Conservation (phyloP, 345 rosid genomes). For the Hypericum androsaemum region DNA sequence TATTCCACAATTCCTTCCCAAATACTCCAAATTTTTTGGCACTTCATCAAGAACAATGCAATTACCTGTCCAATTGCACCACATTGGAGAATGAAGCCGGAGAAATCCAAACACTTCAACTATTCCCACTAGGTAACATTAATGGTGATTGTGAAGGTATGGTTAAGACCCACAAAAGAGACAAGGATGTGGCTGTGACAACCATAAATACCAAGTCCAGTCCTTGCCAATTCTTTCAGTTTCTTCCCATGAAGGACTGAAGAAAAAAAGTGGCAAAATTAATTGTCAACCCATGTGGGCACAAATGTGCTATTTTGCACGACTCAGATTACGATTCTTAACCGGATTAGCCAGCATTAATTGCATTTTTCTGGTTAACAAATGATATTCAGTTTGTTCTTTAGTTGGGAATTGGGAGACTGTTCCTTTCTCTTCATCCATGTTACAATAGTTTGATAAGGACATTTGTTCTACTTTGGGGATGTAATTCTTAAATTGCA, state of each 20-base stretch:
- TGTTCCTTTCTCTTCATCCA: too few relatives aligned
- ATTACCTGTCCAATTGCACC: not conserved
- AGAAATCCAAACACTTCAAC: constrained; percentile 39
- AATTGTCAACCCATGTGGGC: constrained; percentile 28
- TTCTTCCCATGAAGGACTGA: constrained; percentile 52
- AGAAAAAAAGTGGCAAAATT: constrained; percentile 6
- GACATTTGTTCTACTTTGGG: too few relatives aligned
- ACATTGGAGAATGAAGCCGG: constrained; percentile 15
- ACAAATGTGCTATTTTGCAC: not conserved
- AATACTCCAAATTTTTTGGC: constrained; percentile 1
- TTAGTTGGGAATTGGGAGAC: too few relatives aligned
- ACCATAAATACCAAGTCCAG: constrained; percentile 27
- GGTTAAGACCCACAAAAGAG: constrained; percentile 12
- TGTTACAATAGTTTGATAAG: too few relatives aligned
- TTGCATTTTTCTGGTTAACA: too few relatives aligned
- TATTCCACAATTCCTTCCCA: constrained; percentile 11
- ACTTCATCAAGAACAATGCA: constrained; percentile 5
- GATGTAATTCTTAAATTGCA: too few relatives aligned
- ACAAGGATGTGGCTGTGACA: constrained; percentile 17
- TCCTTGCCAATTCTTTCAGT: constrained; percentile 44
- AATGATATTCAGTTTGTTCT: too few relatives aligned
- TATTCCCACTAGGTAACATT: constrained; percentile 37
- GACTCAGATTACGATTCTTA: too few relatives aligned
- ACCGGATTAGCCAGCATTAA: not conserved
- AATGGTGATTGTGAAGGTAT: constrained; percentile 1